Base-by-base conservation (phyloP, 257 asterid genomes). In the Scutellaria galericulata region DNA sequence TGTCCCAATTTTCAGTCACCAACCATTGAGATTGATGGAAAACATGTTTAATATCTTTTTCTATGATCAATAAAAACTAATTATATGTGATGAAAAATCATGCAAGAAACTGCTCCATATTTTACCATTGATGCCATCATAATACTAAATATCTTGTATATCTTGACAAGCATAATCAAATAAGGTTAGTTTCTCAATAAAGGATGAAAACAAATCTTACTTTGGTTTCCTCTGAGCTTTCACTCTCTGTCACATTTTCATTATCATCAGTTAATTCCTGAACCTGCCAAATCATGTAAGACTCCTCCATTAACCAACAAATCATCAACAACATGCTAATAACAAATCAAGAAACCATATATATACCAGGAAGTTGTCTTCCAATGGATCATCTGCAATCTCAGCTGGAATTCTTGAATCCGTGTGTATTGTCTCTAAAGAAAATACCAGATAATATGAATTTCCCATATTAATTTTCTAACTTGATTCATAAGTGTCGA, bases 351-450 rank as follows among this genome's bases (percentile, higher is more conserved):
- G 41, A 72, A 42, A 18, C 41, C 40, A 18, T 50, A 4, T 58
- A 15, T 75, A n/a, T 88, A 94, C 98, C 98, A 71, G 37, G 68
- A 83, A 91, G 70, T 71, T 76, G 60, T 46, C 89, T 66, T 81
- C 87, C 41, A 80, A 73, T 35, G 74, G 58, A 74, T 89, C 95
- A 27, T 89, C 96, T 2, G 69, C 55, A 56, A 63, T 77, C 74
- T 77, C 96, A 56, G 44, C 71, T 51, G 83, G 73, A 55, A 61
- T 65, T 65, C 77, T 81, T 42, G 78, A 22, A 52, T 74, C 75
- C 52, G 68, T 66, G 76, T 56, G 78, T 75, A 22, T 64, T 35
- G 71, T 66, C 65, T 81, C 98, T 87, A 83, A 11, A 44, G 76
- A 70, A 24, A 78, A 75, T 15, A 48, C 9, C 47, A 57, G 37